Base-by-base conservation (phyloP, 306 rosid species). In the Cajanus cajan region DNA sequence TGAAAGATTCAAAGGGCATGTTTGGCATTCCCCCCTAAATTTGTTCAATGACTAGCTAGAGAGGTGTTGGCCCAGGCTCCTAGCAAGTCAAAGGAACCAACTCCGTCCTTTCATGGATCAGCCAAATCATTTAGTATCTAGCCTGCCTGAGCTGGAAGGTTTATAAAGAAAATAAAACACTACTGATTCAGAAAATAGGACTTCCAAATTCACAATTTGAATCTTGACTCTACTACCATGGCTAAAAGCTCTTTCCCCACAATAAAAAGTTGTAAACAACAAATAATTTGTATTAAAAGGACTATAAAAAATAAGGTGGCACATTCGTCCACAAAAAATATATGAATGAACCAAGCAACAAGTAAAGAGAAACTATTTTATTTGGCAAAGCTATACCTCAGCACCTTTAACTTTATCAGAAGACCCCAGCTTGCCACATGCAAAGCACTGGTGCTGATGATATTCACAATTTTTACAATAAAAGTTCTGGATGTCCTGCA, bases 391-490 rank as follows among this genome's bases (percentile, higher is more conserved):
- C 68, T 80, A 69, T 93, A 95, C 99, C 98, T 95, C 97, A 59
- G 91, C 90, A 47, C 82, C 87, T 11, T 80, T 85, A 80, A 78
- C 85, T 82, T 86, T 84, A 70, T 84, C 91, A 41, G 98, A 95
- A 31, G 86, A 90, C 47, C 99, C 99, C 74, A 93, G 78, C 85
- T 89, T 76, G 84, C 99, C 96, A 68, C 99, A 95, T 63, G 80
- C 91, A 83, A 84, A 93, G 89, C 99, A 95, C 73, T 95, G 98
- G 79, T 95, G 99, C 82, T 82, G 96, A 36, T 79, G 80, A 79
- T 78, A 54, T 64, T 86, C 77, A 62, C 99, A 95, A 85, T 93
- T 95, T 83, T 87, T 85, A 69, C 99, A 95, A 54, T 85, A 66
- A 73, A 87, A 95, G 18, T 40, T 86, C 72, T 69, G 80, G 37